Evolutionary conservation across 345 rosid species (phyloP), one percentile per base, ranked within the genome.

Genomic region (Lenwebbia sp.): DNA sequence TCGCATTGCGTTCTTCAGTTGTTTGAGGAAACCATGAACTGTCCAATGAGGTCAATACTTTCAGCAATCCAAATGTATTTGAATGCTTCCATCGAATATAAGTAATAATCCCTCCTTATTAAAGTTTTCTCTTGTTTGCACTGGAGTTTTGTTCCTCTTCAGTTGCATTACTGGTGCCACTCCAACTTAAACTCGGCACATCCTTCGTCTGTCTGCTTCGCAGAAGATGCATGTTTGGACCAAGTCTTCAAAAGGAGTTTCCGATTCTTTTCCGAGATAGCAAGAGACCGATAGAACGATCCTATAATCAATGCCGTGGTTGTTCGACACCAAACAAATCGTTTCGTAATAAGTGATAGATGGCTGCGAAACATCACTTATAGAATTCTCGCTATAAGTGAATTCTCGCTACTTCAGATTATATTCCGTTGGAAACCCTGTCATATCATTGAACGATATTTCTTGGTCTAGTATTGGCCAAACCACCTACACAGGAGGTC

Each of bases 201-300:
- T 62, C 75, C 0, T 30, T 30, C 41, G n/a, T n/a, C n/a, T n/a
- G 15, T 28, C 41, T 28, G 22, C 30, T 62, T 62, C 0, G 22
- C 11, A 62, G 15, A 62, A 62, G 21, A 28, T 14, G 22, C 22
- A 28, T 62, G n/a, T 62, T 62, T 28, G 40, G 10, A 28, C 30
- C 40, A 1, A 30, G 41, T 9, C 75, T 62, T 10, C 40, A 62
- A 7, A 30, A 28, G 11, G 10, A 4, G 4, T 37, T 30, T 14
- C 5, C 0, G 11, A 15, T 62, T 15, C 0, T 30, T 62, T 15
- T 0, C 0, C 5, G 4, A 30, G 54, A 53, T 53, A 5, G 17
- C 17, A 28, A 62, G 41, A 30, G 41, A 30, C 0, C 1, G 0
- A 1, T 0, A 30, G 22, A 15, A 10, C 1, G 5, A 62, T 62